Evolutionary conservation across 2,329 filamentous ascomycete species (phyloP).

Genomic region (Venturia carpophila): DNA sequence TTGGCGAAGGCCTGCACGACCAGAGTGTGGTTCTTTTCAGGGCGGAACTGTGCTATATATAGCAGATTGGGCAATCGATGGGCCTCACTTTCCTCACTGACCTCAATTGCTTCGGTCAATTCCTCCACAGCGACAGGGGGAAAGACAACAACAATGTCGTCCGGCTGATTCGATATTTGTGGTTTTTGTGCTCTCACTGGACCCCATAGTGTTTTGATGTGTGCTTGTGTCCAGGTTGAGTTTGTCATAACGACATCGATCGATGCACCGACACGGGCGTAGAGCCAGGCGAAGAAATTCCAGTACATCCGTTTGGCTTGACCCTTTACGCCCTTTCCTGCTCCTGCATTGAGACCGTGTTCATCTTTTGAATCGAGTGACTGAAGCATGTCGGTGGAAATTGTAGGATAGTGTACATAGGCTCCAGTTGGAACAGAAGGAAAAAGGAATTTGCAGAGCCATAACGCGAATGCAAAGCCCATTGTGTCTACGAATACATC

Average conservation of each 20-base stretch:
- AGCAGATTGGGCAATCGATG: constrained; percentile 65
- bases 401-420: constrained; percentile 97
- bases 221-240: constrained; percentile 82
- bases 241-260: constrained; percentile 97
- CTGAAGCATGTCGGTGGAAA: constrained; percentile 97
- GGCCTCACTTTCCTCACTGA: constrained; percentile 61
- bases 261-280: constrained; percentile 72
- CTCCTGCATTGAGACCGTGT: constrained; percentile 72
- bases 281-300: constrained; percentile 73
- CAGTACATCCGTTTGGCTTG: constrained; percentile 73
- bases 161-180: not conserved
- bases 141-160: constrained; percentile 56
- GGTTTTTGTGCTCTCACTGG: constrained; percentile 16
- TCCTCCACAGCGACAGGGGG: constrained; percentile 88
- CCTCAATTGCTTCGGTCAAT: constrained; percentile 64
- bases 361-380: constrained; percentile 17
- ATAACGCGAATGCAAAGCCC: constrained; percentile 90
- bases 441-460: constrained; percentile 75
- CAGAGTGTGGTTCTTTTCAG: constrained; percentile 90
- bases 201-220: constrained; percentile 44
- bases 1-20: constrained; percentile 77
- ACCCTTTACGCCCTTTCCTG: constrained; percentile 65
- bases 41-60: constrained; percentile 95
- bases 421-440: constrained; percentile 73
- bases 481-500: constrained; percentile 97